A percentile compares a stretch with the other conserved stretches of the same genome.
Conservation (phyloP, 768 basidiomycete species). For the Udeniomyces megalosporus region DNA sequence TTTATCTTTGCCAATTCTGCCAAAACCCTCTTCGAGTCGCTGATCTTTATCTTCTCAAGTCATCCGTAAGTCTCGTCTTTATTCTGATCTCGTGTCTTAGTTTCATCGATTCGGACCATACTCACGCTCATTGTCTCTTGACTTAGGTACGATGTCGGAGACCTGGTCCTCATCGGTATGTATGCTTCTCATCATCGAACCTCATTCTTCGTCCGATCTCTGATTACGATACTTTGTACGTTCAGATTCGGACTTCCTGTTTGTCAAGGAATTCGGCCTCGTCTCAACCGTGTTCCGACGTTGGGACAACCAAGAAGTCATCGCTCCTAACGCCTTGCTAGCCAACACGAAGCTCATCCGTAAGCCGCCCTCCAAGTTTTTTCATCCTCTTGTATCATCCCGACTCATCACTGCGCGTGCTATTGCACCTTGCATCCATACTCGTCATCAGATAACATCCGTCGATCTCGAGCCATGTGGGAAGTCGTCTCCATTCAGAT, state of each 20-base stretch:
- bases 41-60: conserved; percentile 62
- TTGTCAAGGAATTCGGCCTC: conserved; percentile 52
- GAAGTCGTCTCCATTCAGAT: conserved; percentile 53
- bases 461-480: conserved; percentile 34
- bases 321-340: conserved; percentile 59
- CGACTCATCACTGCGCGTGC: conserved; percentile 49
- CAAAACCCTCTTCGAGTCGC: conserved; percentile 58
- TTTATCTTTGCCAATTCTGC: conserved; percentile 75
- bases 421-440: conserved; percentile 39
- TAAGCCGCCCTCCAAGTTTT: background rate
- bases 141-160: conserved; percentile 76
- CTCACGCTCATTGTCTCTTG: no score
- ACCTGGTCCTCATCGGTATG: conserved; percentile 64
- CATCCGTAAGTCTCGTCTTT: background rate
- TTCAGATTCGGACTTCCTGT: conserved; percentile 39
- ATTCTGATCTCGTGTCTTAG: background rate
- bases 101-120: background rate
- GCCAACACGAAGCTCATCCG: conserved; percentile 58
- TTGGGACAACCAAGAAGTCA: conserved; percentile 65
- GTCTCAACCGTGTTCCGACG: conserved; percentile 63
- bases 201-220: no score
- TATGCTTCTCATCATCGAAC: no score
- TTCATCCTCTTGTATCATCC: background rate
- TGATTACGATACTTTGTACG: no score
- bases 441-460: conserved; percentile 11